These are phyloP conservation scores for Ramaria rubella DNA, from an alignment of 768 basidiomycete genomes.

Conservation along the genomic window DNA sequence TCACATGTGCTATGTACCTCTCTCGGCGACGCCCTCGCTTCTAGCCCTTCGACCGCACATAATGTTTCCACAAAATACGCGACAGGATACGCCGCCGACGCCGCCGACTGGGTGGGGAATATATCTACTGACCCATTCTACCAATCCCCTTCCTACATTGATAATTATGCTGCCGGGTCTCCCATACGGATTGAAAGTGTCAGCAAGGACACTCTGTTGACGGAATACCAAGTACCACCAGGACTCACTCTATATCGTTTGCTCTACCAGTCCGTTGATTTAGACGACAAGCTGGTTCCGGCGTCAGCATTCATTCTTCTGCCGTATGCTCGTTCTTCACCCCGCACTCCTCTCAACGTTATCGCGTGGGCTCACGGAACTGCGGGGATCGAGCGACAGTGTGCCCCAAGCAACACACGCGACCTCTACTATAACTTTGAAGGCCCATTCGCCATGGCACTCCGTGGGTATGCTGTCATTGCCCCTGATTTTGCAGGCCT, in stretches of 20 bases:
- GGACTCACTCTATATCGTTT: slow-evolving; percentile 1
- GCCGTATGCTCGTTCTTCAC: neutral
- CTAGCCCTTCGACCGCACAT: too few relatives aligned
- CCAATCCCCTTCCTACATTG: neutral
- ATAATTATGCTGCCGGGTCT: neutral
- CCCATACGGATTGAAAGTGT: neutral
- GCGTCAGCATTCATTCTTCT: slow-evolving; percentile 4
- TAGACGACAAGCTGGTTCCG: slow-evolving; percentile 1
- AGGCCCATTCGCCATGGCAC: slow-evolving; percentile 6
- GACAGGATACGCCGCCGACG: too few relatives aligned
- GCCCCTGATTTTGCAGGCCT: slow-evolving; percentile 7
- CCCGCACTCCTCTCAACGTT: neutral
- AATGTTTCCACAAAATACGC: too few relatives aligned
- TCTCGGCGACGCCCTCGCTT: too few relatives aligned
- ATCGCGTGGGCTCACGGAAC: slow-evolving; percentile 9
- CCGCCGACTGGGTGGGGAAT: slow-evolving; percentile 1
- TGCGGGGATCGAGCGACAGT: slow-evolving; percentile 2
- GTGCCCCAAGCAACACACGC: slow-evolving; percentile 1
- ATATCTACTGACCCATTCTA: slow-evolving; percentile 6
- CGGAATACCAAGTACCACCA: neutral
- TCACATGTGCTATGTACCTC: too few relatives aligned
- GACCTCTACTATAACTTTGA: neutral
- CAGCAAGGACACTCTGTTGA: neutral
- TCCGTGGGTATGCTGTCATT: slow-evolving; percentile 1
- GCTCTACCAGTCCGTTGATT: slow-evolving; percentile 4